Evolutionary conservation across 257 asterid genomes (phyloP).

Genomic region (Petrea volubilis): DNA sequence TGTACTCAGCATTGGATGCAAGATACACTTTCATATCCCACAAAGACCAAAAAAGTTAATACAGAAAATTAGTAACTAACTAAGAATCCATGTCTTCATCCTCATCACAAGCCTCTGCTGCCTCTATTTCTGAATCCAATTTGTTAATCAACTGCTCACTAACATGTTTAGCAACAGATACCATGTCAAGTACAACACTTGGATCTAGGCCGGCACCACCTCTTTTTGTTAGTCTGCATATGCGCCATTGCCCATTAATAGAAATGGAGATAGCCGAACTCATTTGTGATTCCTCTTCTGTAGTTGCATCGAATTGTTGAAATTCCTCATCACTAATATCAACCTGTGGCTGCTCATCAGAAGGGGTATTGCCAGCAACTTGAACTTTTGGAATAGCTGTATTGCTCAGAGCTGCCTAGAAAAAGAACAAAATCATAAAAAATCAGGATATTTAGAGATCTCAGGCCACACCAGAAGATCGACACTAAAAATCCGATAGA

Average conservation of each 20-base stretch:
- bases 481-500: not conserved
- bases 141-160: conserved; percentile 65
- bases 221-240: conserved; percentile 81
- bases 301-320: conserved; percentile 81
- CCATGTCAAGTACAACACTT: conserved; percentile 73
- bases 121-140: conserved; percentile 83
- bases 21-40: not conserved
- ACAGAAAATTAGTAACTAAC: not conserved
- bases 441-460: not conserved
- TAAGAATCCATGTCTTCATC: conserved; percentile 44
- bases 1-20: not conserved
- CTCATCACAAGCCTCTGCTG: conserved; percentile 77
- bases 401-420: conserved; percentile 83
- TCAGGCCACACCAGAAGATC: not conserved
- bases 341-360: conserved; percentile 77
- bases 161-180: conserved; percentile 71
- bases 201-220: conserved; percentile 86
- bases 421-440: not conserved
- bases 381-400: conserved; percentile 83
- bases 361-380: conserved; percentile 51
- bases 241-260: conserved; percentile 61
- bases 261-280: conserved; percentile 85
- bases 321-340: conserved; percentile 85
- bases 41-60: not conserved
- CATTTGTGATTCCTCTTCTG: conserved; percentile 95